A percentile compares a stretch with the other conserved stretches of the same genome.
Evolutionary conservation across 2,329 filamentous ascomycete genomes (phyloP).

Genomic region (Rhinocladiella similis): DNA sequence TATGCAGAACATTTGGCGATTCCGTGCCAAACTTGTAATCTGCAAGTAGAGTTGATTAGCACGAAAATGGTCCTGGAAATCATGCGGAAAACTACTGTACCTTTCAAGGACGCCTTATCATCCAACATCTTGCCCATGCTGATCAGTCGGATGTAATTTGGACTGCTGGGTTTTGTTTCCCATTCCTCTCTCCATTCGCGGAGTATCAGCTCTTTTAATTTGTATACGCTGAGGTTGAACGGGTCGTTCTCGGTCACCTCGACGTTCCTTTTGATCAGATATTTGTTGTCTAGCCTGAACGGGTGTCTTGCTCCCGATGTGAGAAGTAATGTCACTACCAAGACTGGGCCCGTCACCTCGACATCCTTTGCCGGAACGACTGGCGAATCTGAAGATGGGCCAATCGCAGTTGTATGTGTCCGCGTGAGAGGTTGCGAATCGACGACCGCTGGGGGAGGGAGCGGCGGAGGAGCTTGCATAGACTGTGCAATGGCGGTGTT

Average conservation of each 20-base stretch:
- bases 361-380: conserved; percentile 37
- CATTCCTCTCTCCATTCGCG: conserved; percentile 90
- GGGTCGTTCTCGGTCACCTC: conserved; percentile 76
- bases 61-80: not conserved
- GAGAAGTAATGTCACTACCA: conserved; percentile 72
- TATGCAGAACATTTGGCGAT: conserved; percentile 83
- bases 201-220: conserved; percentile 89
- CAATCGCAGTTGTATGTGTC: conserved; percentile 28
- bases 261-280: conserved; percentile 78
- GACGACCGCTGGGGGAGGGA: conserved; percentile 7
- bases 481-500: conserved; percentile 26
- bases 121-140: conserved; percentile 88
- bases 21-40: conserved; percentile 77
- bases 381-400: conserved; percentile 29
- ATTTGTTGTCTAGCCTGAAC: conserved; percentile 85
- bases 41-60: conserved; percentile 39
- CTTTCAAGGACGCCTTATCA: conserved; percentile 80
- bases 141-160: conserved; percentile 86
- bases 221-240: conserved; percentile 89
- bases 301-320: conserved; percentile 81
- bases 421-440: conserved; percentile 16
- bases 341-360: conserved; percentile 43
- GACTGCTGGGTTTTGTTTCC: conserved; percentile 82
- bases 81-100: conserved; percentile 46
- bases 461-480: conserved; percentile 22